A percentile compares a stretch with the other conserved stretches of the same genome.
Conservation (phyloP, 441 rosid genomes). For the Syzygium syzygioides region DNA sequence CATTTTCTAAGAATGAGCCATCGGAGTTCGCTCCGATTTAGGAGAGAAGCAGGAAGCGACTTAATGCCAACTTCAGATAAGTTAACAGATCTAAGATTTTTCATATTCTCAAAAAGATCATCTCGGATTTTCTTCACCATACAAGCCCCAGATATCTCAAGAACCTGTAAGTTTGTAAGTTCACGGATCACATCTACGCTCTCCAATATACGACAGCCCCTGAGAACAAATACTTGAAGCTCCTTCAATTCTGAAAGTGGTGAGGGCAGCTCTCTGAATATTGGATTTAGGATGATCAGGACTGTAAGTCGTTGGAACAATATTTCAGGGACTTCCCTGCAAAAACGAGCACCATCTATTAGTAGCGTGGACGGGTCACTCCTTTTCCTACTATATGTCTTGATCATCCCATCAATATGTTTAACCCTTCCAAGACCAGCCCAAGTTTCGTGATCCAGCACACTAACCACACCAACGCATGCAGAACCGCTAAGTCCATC, state of each 20-base stretch:
- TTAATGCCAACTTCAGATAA: not conserved
- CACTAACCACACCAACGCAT: conserved; percentile 26
- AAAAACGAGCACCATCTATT: conserved; percentile 34
- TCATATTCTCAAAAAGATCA: not conserved
- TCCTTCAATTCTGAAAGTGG: conserved; percentile 4
- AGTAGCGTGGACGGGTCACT: conserved; percentile 27
- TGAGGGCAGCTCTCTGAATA: conserved; percentile 12
- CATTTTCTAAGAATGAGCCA: not conserved
- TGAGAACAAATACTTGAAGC: conserved; percentile 38
- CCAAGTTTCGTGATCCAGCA: conserved; percentile 10
- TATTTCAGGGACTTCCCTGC: conserved; percentile 18
- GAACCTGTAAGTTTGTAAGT: not conserved
- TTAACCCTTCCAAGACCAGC: conserved; percentile 34
- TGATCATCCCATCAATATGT: conserved; percentile 40
- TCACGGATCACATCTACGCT: not conserved
- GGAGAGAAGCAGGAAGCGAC: not conserved
- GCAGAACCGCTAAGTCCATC: conserved; percentile 23
- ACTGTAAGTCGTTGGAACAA: conserved; percentile 21
- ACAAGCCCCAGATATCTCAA: not conserved
- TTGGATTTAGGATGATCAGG: conserved; percentile 39
- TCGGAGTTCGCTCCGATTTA: not conserved
- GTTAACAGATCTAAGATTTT: not conserved
- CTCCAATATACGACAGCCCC: conserved; percentile 29
- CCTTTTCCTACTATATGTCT: conserved; percentile 21
- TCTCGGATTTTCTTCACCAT: rapidly evolving